Base-by-base conservation (phyloP, 2,329 filamentous ascomycete genomes). In the Aspergillus arachidicola region DNA sequence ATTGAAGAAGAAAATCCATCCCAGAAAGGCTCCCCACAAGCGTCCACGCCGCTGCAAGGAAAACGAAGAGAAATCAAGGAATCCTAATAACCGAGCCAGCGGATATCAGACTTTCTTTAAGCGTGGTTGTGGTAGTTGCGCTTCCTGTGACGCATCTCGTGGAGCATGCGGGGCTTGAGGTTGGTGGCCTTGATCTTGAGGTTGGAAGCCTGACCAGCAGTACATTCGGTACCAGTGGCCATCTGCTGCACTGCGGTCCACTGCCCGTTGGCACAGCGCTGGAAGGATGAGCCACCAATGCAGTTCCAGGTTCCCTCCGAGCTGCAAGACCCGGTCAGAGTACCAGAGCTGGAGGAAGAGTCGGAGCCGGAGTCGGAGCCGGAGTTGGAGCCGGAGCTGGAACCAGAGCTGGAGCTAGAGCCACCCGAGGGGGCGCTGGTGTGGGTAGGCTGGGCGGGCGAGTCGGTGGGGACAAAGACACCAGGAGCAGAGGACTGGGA, bases 251-350 rank as follows among this genome's bases (percentile, higher is more conserved):
- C 65, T 6, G 68, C 71, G 21, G 83, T 82, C 87, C 87, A 89
- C 59, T 74, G 68, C 6, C 87, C 87, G 16, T 81, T 84, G n/a
- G 85, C 86, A 68, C 87, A 89, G 61, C 86, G 86, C 76, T 89
- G 87, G 81, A 87, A 89, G 57, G 82, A 79, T 28, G 74, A 76
- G 57, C 86, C 86, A 21, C 76, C 79, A 30, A 87, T 76, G 72
- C 87, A 89, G 75, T 86, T 85, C 85, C 85, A 89, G 19, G 75
- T 68, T 23, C 87, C 87, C 69, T 89, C 86, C 4, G 76, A 62
- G 38, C 71, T 75, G 77, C 87, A 89, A 23, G 80, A 59, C 16
- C 81, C 75, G 36, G 80, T 81, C 7, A 79, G 71, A 26, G 73
- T 36, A 69, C 74, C 62, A 71, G 70, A 46, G 78, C 76, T 43